Base-by-base conservation (phyloP, 2,329 filamentous ascomycete species). In the Westerdykella aurantiaca region DNA sequence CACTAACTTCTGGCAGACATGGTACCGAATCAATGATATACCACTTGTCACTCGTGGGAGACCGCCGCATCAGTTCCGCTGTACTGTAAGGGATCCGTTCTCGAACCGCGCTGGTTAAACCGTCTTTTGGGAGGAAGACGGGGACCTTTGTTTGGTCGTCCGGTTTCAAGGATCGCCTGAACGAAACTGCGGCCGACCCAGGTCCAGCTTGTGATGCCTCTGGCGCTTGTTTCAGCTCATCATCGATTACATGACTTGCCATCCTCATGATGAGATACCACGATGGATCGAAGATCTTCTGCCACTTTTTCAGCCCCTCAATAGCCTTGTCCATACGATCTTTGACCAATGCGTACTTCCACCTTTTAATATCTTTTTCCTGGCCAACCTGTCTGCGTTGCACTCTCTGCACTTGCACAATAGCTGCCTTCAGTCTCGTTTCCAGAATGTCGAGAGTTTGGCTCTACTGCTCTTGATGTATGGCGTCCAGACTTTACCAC, bases 181-280 rank as follows among this genome's bases (percentile, higher is more conserved):
- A 13, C 13, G 21, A 23, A 5, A 23, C 18, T 23, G 48, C 39
- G 9, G 45, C 43, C 4, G 42, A 31, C 4, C 47, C 37, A 13
- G 29, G 9, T 14, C 14, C 38, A 14, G 6, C 34, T n/a, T 29
- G 7, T 29, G 25, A 12, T 9, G 7, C 25, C 9, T 29, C 25
- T 5, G 7, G 9, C 25, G 11, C 7, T 9, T 29, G 9, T 7
- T 9, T 9, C 14, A 48, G 22, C 17, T 41, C 42, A 5, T 42
- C 23, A 39, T 52, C 48, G 21, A 52, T 44, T 11, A 31, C 31
- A 6, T 42, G 35, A 14, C 39, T 44, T 5, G 47, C 43, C 13
- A 49, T 48, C 31, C 37, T 50, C 25, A 52, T 22, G 2, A 46
- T 45, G 12, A 50, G 35, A 25, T 38, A 52, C 53, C 51, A 56